Evolutionary conservation across 2,329 filamentous ascomycete species (phyloP).

Genomic region (Scedosporium aurantiacum): DNA sequence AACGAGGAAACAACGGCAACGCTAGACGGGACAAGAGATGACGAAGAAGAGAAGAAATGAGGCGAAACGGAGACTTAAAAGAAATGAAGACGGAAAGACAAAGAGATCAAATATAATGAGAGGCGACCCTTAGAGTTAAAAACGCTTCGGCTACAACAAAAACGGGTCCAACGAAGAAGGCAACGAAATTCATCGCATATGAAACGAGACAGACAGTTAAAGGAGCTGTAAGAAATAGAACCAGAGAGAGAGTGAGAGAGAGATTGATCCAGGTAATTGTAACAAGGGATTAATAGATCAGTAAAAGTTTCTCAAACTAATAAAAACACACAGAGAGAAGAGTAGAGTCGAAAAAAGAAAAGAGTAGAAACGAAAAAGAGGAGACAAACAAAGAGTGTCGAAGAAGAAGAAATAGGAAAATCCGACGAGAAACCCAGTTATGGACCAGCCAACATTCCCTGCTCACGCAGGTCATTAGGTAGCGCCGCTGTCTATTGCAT

Average conservation of each 20-base stretch:
- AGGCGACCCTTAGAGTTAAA: constrained; percentile 11
- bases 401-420: not conserved
- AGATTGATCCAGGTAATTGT: not conserved
- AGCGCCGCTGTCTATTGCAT: constrained; percentile 1
- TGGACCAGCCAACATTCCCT: constrained; percentile 8
- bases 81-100: constrained; percentile 19
- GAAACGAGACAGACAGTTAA: not conserved
- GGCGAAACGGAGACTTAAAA: constrained; percentile 6
- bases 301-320: not conserved
- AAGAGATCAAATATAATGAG: constrained; percentile 18
- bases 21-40: constrained; percentile 13
- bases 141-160: constrained; percentile 11
- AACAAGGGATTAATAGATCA: not conserved
- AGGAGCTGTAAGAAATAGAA: not conserved
- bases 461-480: constrained; percentile 6
- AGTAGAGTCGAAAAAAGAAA: constrained; percentile 15
- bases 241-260: constrained; percentile 1
- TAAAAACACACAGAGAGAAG: constrained; percentile 9
- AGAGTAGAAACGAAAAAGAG: constrained; percentile 17
- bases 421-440: constrained; percentile 1
- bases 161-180: constrained; percentile 12
- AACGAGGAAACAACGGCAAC: constrained; percentile 24
- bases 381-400: constrained; percentile 23
- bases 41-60: constrained; percentile 10
- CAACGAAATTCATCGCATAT: constrained; percentile 7